phyloP scores from a whole-genome alignment of 768 basidiomycete genomes.

The Russula ochroleuca region DNA sequence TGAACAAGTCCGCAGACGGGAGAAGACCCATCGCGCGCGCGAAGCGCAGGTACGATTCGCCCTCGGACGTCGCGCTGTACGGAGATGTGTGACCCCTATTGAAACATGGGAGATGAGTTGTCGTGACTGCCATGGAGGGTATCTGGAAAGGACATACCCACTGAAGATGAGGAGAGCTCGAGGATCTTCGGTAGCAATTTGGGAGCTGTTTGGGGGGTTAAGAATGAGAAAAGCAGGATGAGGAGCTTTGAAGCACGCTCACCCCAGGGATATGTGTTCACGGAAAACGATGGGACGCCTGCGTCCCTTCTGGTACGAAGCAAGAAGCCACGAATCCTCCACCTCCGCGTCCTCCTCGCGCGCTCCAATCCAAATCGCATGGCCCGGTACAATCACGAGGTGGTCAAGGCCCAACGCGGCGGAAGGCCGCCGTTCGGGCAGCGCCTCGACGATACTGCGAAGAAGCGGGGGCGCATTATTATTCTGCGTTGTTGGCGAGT shows the following conservation, averaged over 20 bases:
- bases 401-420: slow-evolving; percentile 48
- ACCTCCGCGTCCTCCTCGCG: slow-evolving; percentile 48
- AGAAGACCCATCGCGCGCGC: slow-evolving; percentile 60
- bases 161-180: slow-evolving; percentile 76
- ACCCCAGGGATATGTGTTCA: slow-evolving; percentile 76
- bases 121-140: neutral
- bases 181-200: slow-evolving; percentile 21
- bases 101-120: neutral
- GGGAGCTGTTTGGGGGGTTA: slow-evolving; percentile 6
- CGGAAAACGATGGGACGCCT: slow-evolving; percentile 71
- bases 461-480: slow-evolving; percentile 3
- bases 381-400: slow-evolving; percentile 86
- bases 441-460: slow-evolving; percentile 16
- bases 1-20: slow-evolving; percentile 33
- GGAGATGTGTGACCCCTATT: slow-evolving; percentile 76
- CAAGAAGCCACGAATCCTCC: slow-evolving; percentile 76
- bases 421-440: neutral
- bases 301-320: slow-evolving; percentile 69
- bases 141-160: slow-evolving; percentile 52
- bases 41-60: slow-evolving; percentile 81
- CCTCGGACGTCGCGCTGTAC: slow-evolving; percentile 76
- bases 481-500: slow-evolving; percentile 16
- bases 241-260: slow-evolving; percentile 26
- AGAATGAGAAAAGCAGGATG: neutral
- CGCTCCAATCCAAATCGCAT: slow-evolving; percentile 81